Evolutionary conservation across 169 alveolate genomes (phyloP).

Genomic region (Babesia microti): DNA sequence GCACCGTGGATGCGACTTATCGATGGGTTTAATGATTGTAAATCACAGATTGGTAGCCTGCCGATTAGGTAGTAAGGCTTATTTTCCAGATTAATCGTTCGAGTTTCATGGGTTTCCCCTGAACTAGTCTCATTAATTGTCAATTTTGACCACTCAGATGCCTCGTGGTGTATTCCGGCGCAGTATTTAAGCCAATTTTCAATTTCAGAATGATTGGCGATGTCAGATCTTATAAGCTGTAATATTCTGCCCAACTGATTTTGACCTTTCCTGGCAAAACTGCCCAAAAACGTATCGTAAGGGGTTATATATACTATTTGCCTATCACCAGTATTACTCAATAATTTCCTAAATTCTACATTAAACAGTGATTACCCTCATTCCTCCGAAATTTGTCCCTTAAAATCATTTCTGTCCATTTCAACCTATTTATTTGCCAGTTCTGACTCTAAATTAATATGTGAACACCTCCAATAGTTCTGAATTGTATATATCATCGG

Average conservation of each 20-base stretch:
- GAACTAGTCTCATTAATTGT: no score
- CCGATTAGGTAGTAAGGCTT: constrained; percentile 19
- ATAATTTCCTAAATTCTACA: constrained; percentile 4
- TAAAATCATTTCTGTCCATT: constrained; percentile 45
- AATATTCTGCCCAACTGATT: constrained; percentile 49
- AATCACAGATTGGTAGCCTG: constrained; percentile 11
- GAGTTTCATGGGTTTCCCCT: background rate
- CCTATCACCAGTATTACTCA: constrained; percentile 24
- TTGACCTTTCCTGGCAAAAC: constrained; percentile 45
- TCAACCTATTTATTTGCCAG: constrained; percentile 30
- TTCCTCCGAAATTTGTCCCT: constrained; percentile 50
- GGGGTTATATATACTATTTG: constrained; percentile 3
- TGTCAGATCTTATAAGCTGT: constrained; percentile 43
- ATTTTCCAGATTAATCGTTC: constrained; percentile 1
- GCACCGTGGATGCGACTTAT: constrained; percentile 26
- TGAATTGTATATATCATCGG: no score
- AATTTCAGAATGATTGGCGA: no score
- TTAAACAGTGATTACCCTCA: constrained; percentile 5
- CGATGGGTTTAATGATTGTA: constrained; percentile 15
- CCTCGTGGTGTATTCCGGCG: no score
- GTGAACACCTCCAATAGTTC: background rate
- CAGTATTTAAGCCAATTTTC: no score
- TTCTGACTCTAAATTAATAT: constrained; percentile 31
- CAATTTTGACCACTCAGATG: no score
- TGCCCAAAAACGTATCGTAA: constrained; percentile 41